Evolutionary conservation across 805 yeast species (phyloP).

Genomic region (Saccharomycopsis babjevae): DNA sequence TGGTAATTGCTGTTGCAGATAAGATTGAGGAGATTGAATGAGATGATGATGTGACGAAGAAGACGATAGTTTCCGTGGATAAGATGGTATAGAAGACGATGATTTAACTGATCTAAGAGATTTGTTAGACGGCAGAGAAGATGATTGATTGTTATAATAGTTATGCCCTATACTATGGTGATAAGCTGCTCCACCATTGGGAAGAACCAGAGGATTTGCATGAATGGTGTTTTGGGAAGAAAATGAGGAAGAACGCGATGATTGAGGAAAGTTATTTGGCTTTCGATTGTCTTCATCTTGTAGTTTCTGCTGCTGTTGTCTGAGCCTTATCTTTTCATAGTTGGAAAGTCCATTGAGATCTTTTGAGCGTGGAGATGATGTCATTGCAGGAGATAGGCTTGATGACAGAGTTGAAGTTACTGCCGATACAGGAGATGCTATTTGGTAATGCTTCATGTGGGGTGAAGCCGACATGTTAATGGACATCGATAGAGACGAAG

Average conservation of each 20-base stretch:
- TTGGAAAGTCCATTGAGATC: not conserved
- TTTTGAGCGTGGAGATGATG: not conserved
- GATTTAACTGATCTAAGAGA: not conserved
- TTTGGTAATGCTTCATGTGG: not conserved
- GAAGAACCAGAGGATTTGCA: not conserved
- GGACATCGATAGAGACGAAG: not conserved
- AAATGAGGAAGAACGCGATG: not conserved
- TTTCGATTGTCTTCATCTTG: not conserved
- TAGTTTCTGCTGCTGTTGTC: not conserved
- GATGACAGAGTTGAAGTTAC: not conserved
- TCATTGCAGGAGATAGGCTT: not conserved
- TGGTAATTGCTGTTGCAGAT: not conserved
- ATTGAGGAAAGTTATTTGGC: not conserved
- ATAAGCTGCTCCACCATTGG: not conserved
- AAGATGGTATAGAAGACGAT: not conserved
- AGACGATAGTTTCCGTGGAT: not conserved
- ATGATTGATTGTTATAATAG: not conserved
- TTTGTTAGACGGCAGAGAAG: not conserved
- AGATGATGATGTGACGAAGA: not conserved
- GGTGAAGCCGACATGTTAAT: not conserved
- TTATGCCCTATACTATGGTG: not conserved
- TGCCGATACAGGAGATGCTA: not conserved
- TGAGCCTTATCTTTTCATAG: not conserved
- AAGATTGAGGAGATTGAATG: not conserved
- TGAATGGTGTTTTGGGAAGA: not conserved